These are phyloP conservation scores for Glaciozyma antarctica DNA, from an alignment of 768 basidiomycete species.

Conservation along the genomic window DNA sequence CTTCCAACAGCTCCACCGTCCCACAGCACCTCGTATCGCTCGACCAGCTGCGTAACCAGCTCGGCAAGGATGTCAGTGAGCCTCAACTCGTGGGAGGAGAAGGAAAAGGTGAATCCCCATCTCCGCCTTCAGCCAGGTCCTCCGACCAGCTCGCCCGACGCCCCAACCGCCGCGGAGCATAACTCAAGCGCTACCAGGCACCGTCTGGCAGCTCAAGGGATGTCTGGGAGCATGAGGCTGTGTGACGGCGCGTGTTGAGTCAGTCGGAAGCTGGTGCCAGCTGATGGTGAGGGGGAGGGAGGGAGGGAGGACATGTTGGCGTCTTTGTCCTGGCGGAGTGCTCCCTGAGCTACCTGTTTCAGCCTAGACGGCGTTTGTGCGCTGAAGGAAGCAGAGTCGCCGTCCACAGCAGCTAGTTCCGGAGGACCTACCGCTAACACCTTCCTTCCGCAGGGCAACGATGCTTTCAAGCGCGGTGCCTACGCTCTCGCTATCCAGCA, in stretches of 20 bases:
- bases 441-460: constrained; percentile 49
- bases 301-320: too few relatives aligned
- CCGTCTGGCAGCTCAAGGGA: background rate
- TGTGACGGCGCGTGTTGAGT: too few relatives aligned
- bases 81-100: constrained; percentile 1
- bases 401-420: too few relatives aligned
- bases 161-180: background rate
- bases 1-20: too few relatives aligned
- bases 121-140: background rate
- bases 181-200: background rate
- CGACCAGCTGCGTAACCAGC: background rate
- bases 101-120: background rate
- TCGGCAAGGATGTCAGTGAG: background rate
- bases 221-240: too few relatives aligned
- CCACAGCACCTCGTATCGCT: background rate
- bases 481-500: constrained; percentile 50
- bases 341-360: too few relatives aligned
- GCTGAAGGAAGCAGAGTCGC: too few relatives aligned
- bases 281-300: too few relatives aligned
- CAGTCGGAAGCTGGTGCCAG: too few relatives aligned
- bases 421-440: too few relatives aligned
- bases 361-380: too few relatives aligned
- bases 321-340: too few relatives aligned
- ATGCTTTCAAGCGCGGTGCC: constrained; percentile 57
- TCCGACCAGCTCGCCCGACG: background rate